Conservation (phyloP, 2,329 filamentous ascomycete species). For the Penicillium rolfsii region DNA sequence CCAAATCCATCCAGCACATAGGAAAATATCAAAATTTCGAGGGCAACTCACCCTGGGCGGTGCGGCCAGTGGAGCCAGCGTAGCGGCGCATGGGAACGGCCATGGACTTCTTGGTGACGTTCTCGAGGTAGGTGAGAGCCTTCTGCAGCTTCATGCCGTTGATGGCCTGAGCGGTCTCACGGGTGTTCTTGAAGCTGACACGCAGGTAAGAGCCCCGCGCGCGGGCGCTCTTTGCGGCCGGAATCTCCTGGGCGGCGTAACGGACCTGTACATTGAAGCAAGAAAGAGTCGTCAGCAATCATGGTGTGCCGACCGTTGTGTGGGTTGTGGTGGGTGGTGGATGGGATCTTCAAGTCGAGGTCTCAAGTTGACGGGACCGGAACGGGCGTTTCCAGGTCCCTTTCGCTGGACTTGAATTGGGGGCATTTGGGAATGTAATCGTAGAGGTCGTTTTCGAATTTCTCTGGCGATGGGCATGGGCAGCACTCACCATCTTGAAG, state of each 20-base stretch:
- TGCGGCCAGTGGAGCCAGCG: slow-evolving; percentile 91
- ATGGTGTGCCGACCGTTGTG: slow-evolving; percentile 17
- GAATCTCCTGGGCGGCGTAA: slow-evolving; percentile 91
- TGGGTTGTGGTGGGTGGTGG: slow-evolving; percentile 9
- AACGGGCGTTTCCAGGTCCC: slow-evolving; percentile 13
- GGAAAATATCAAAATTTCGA: slow-evolving; percentile 19
- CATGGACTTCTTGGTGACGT: slow-evolving; percentile 96
- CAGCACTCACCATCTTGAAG: slow-evolving; percentile 52
- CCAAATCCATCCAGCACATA: slow-evolving; percentile 18
- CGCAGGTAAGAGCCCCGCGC: slow-evolving; percentile 98
- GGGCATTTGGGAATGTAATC: slow-evolving; percentile 15
- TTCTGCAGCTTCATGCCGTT: slow-evolving; percentile 98
- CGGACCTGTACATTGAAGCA: slow-evolving; percentile 68
- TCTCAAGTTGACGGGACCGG: slow-evolving; percentile 10
- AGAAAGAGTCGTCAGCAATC: slow-evolving; percentile 37
- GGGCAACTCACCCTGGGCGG: slow-evolving; percentile 85
- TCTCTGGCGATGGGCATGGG: slow-evolving; percentile 17
- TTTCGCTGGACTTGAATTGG: slow-evolving; percentile 20
- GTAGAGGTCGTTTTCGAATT: slow-evolving; percentile 13
- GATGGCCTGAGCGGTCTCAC: slow-evolving; percentile 98
- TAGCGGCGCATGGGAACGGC: slow-evolving; percentile 98
- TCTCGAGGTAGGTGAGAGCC: slow-evolving; percentile 95
- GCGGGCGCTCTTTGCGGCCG: slow-evolving; percentile 90
- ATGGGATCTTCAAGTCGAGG: slow-evolving; percentile 11
- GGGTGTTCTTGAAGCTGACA: slow-evolving; percentile 99